A percentile compares a stretch with the other conserved stretches of the same genome.
Conservation (phyloP, 1,139 yeast species). For the Saccharomycopsis phalli region DNA sequence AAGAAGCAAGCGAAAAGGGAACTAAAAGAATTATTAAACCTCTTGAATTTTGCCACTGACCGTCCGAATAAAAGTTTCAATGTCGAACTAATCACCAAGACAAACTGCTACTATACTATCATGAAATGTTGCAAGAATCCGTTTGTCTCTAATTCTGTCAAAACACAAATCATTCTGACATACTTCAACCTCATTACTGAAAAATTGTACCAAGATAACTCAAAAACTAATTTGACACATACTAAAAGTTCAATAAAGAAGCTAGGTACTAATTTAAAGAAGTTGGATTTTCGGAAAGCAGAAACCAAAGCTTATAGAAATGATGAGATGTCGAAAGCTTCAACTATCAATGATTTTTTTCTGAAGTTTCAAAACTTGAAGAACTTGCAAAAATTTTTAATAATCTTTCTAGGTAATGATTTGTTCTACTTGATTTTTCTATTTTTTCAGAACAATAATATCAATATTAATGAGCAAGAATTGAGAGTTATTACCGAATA, state of each 20-base stretch:
- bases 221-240: not conserved
- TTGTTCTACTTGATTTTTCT: slow-evolving; percentile 14
- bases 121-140: slow-evolving; percentile 18
- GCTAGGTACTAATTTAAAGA: not conserved
- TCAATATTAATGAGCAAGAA: slow-evolving; percentile 15
- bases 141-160: slow-evolving; percentile 6
- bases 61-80: too few species aligned
- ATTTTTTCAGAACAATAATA: slow-evolving; percentile 11
- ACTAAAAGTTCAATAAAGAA: not conserved
- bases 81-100: not conserved
- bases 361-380: slow-evolving; percentile 13
- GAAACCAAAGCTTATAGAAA: not conserved
- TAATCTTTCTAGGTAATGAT: slow-evolving; percentile 13
- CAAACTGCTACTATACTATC: slow-evolving; percentile 8
- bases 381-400: slow-evolving; percentile 11
- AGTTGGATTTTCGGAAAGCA: slow-evolving; percentile 1
- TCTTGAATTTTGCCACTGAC: slow-evolving; percentile 2
- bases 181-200: slow-evolving; percentile 17
- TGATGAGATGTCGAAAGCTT: slow-evolving; percentile 9
- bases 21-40: slow-evolving; percentile 1
- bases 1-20: not conserved
- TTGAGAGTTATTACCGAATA: slow-evolving; percentile 13
- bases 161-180: slow-evolving; percentile 9
- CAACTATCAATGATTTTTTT: slow-evolving; percentile 15
- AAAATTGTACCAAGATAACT: not conserved